Evolutionary conservation across 305 asterid species (phyloP), one percentile per base, ranked within the genome.

Genomic region (Fraxinus baroniana): DNA sequence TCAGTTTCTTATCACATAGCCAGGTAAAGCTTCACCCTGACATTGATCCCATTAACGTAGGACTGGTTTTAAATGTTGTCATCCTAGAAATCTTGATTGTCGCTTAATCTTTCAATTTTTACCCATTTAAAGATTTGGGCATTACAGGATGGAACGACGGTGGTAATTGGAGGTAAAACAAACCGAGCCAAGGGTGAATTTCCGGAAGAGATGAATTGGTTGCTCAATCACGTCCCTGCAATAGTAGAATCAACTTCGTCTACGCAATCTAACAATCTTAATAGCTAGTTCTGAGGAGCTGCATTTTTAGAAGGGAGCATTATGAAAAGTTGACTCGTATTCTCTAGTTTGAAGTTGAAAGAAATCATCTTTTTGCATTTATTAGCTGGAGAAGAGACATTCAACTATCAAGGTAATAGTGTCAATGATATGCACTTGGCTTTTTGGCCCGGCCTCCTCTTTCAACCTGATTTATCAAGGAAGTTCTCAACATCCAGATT

Each of bases 111-210:
- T 36, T 80, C 22, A 15, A 20, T 46, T 87, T 55, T 84, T 13
- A n/a, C 76, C 24, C 74, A 77, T 80, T 73, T 78, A 39, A 86
- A 93, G 99, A 86, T 95, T 35, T 95, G 98, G 99, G 97, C 94
- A 3, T 86, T 94, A 78, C 98, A 91, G 90, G 97, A 94, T 76
- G 99, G 97, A 84, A 91, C 90, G 37, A 78, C 88, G 26, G 90
- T 91, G 89, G 90, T 93, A 18, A 76, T 92, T 20, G 98, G 97
- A 82, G 97, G 97, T 73, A 94, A 94, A 90, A 95, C 94, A 4
- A 95, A 95, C 85, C 88, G 92, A 77, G 93, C 92, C 46, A 92
- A 92, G 86, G 95, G 89, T 7, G 97, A 95, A 85, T 91, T 94
- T 32, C 89, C 94, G 0, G 98, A 92, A 24, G 92, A 91, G 66